Conservation (phyloP, 2,329 filamentous ascomycete species). For the Aureobasidium sp. region DNA sequence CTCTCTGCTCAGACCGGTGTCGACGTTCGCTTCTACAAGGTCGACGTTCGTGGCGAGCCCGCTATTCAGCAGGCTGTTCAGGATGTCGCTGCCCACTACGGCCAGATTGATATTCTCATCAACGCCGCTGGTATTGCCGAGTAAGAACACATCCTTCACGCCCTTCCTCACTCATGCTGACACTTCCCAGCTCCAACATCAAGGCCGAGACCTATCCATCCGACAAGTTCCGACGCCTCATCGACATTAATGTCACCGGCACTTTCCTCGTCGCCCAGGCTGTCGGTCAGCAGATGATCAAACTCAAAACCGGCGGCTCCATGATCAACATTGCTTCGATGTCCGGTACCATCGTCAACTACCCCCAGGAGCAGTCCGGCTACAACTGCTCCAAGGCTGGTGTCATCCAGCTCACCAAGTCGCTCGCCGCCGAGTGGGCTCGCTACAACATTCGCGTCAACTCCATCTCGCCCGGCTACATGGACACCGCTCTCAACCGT, state of each 20-base stretch:
- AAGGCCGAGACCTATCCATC: conserved; percentile 70
- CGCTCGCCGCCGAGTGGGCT: conserved; percentile 76
- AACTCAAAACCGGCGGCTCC: conserved; percentile 59
- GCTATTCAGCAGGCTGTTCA: conserved; percentile 63
- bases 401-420: conserved; percentile 70
- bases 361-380: conserved; percentile 66
- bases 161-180: background rate
- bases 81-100: conserved; percentile 57
- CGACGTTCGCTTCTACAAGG: conserved; percentile 68
- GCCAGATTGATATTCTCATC: conserved; percentile 65
- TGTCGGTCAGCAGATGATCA: conserved; percentile 53
- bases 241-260: conserved; percentile 76
- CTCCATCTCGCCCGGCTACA: conserved; percentile 77
- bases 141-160: conserved; percentile 30
- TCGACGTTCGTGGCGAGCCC: conserved; percentile 64
- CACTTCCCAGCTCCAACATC: conserved; percentile 57
- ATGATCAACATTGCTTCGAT: conserved; percentile 69
- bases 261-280: conserved; percentile 67
- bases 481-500: conserved; percentile 75
- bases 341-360: conserved; percentile 37
- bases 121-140: conserved; percentile 75
- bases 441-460: conserved; percentile 75
- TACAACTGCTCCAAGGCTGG: conserved; percentile 82
- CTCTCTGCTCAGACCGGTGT: conserved; percentile 65
- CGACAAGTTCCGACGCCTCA: conserved; percentile 65